Percentiles rank a stretch among this genome's conserved stretches.
Conservation (phyloP, 305 asterid species). For the Fraxinus sp. region DNA sequence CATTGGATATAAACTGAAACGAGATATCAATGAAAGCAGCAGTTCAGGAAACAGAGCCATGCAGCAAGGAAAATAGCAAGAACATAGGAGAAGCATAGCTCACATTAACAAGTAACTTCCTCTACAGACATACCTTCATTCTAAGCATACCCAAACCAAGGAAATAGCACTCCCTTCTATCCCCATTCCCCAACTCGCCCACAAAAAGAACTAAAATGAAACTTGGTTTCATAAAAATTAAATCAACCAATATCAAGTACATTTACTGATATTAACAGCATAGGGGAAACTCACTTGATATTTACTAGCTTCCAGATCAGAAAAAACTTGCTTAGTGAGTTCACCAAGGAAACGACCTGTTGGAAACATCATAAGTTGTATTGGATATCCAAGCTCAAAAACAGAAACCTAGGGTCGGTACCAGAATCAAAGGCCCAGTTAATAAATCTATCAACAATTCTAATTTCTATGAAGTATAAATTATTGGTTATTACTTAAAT, state of each 20-base stretch:
- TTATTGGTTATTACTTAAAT: background rate
- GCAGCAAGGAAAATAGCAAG: background rate
- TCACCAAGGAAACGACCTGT: slow-evolving; percentile 98
- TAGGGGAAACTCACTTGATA: slow-evolving; percentile 69
- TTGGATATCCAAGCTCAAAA: slow-evolving; percentile 7
- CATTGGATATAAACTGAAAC: slow-evolving; percentile 1
- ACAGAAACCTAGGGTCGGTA: background rate
- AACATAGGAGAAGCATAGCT: slow-evolving; percentile 5
- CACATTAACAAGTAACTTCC: slow-evolving; percentile 10
- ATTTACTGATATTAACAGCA: slow-evolving; percentile 20
- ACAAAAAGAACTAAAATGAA: background rate
- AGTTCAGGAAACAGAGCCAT: background rate
- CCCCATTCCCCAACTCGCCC: slow-evolving; percentile 1
- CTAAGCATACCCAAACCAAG: background rate
- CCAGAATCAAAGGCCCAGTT: slow-evolving; percentile 11
- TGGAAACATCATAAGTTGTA: slow-evolving; percentile 25
- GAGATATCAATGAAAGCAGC: background rate
- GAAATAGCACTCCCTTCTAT: slow-evolving; percentile 3
- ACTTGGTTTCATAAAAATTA: slow-evolving; percentile 9
- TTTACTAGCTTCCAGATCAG: slow-evolving; percentile 83
- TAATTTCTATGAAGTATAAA: background rate
- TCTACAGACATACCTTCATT: background rate
- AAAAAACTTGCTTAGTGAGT: slow-evolving; percentile 96
- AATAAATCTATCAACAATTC: slow-evolving; percentile 17
- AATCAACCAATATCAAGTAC: slow-evolving; percentile 16